A percentile compares a stretch with the other conserved stretches of the same genome.
These are phyloP conservation scores for Wallemia ichthyophaga DNA, from an alignment of 1,284 basidiomycete genomes.

Conservation along the genomic window DNA sequence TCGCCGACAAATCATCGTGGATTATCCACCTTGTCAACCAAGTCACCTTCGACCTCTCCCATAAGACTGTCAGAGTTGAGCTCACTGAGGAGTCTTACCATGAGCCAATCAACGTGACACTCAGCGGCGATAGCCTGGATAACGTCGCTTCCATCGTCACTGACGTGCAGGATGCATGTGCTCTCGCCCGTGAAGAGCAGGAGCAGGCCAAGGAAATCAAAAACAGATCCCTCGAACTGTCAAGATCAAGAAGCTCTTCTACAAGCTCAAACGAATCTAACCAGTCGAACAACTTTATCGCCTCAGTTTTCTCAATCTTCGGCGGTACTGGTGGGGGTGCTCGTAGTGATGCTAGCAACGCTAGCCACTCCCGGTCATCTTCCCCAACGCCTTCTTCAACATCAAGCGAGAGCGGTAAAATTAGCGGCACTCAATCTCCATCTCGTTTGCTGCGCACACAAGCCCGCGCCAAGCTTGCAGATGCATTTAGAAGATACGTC, in stretches of 20 bases:
- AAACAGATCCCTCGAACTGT: not conserved
- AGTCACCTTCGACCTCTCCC: slow-evolving; percentile 30
- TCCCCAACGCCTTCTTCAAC: not conserved
- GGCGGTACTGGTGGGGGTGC: not conserved
- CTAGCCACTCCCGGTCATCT: not conserved
- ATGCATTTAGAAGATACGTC: slow-evolving; percentile 37
- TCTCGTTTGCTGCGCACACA: slow-evolving; percentile 28
- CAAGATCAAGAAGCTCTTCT: not conserved
- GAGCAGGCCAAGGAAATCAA: not conserved
- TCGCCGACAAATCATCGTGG: slow-evolving; percentile 31
- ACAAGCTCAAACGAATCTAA: not conserved
- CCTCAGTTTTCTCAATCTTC: not conserved
- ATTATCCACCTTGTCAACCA: slow-evolving; percentile 26
- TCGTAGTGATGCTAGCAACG: not conserved
- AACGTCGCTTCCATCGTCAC: not conserved
- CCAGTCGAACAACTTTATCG: not conserved
- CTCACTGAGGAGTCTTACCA: not conserved
- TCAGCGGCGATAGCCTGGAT: not conserved
- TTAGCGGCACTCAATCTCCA: slow-evolving; percentile 18
- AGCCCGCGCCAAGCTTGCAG: slow-evolving; percentile 41
- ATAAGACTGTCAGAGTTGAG: slow-evolving; percentile 6
- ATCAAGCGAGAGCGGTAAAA: slow-evolving; percentile 7
- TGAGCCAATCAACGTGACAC: not conserved
- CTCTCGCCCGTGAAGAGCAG: not conserved
- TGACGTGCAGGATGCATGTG: not conserved